phyloP scores from a whole-genome alignment of 176 grass and related monocot species.

The Metroxylon sagu region DNA sequence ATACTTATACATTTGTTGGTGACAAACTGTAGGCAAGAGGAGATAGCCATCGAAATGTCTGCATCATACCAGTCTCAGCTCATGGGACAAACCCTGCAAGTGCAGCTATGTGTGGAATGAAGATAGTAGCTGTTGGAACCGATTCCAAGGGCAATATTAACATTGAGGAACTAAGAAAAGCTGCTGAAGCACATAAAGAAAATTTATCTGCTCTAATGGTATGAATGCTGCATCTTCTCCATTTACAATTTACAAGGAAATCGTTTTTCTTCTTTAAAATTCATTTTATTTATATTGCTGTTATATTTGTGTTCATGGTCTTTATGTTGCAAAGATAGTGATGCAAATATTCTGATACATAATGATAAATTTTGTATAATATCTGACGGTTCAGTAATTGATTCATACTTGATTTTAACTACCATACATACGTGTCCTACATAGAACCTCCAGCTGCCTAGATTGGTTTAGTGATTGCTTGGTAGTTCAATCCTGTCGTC shows the following conservation, averaged over 20 bases:
- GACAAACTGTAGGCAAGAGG: slow-evolving; percentile 57
- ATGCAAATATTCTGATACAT: too few species aligned
- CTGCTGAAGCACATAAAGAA: slow-evolving; percentile 84
- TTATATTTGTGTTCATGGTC: not conserved
- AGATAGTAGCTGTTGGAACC: slow-evolving; percentile 93
- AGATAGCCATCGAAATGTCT: slow-evolving; percentile 86
- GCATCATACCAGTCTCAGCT: slow-evolving; percentile 97
- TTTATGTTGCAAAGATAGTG: not conserved
- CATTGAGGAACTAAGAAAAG: slow-evolving; percentile 86
- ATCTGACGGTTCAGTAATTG: too few species aligned
- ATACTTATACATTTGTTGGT: not conserved
- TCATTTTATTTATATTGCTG: too few species aligned
- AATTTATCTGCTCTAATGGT: slow-evolving; percentile 96
- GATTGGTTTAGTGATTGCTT: too few species aligned
- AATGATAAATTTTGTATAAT: too few species aligned
- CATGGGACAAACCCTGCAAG: slow-evolving; percentile 98
- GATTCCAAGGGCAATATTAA: slow-evolving; percentile 99
- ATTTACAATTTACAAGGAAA: not conserved
- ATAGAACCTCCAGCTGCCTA: too few species aligned
- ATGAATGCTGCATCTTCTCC: slow-evolving; percentile 6
- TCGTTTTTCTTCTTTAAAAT: too few species aligned
- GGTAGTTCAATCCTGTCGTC: too few species aligned
- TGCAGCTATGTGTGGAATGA: slow-evolving; percentile 99
- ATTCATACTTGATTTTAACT: too few species aligned
- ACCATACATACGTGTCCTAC: too few species aligned